Percentiles rank a stretch among this genome's conserved stretches.
Conservation (phyloP, 805 yeast genomes). For the Schwanniomyces yamadae region DNA sequence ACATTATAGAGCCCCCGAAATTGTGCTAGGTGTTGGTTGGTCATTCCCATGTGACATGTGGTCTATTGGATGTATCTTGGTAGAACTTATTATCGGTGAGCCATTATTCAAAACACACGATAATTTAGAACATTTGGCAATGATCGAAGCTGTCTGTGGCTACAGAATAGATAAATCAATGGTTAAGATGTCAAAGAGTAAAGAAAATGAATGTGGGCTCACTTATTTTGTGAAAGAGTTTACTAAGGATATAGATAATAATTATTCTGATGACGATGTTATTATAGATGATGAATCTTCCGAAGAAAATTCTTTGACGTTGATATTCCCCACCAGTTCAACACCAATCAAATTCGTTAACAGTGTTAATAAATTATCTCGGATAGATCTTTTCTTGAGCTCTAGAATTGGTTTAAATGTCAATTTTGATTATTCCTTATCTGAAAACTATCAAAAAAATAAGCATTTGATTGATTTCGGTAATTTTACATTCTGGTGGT, state of each 20-base stretch:
- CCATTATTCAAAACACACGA: conserved; percentile 95
- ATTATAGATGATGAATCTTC: conserved; percentile 31
- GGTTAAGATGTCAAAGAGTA: conserved; percentile 33
- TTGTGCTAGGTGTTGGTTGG: conserved; percentile 94
- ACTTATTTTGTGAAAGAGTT: conserved; percentile 34
- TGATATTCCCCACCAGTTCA: conserved; percentile 38
- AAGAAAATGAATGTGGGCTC: conserved; percentile 41
- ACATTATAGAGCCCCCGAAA: conserved; percentile 97
- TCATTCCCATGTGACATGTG: conserved; percentile 95
- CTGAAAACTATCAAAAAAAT: conserved; percentile 37
- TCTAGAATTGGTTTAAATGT: conserved; percentile 40
- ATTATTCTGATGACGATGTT: conserved; percentile 17
- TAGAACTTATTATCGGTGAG: conserved; percentile 90
- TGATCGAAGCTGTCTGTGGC: conserved; percentile 83
- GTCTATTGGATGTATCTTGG: conserved; percentile 93
- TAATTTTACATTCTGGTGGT: conserved; percentile 79
- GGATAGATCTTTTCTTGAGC: conserved; percentile 46
- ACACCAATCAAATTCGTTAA: conserved; percentile 40
- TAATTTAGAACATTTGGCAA: conserved; percentile 88
- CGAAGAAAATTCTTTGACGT: conserved; percentile 21
- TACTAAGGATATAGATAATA: conserved; percentile 8
- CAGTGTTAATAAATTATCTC: conserved; percentile 39
- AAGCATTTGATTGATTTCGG: conserved; percentile 49
- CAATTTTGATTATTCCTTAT: conserved; percentile 38
- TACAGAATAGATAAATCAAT: conserved; percentile 45